Conservation (phyloP, 306 rosid genomes). For the Sicyos edulis region DNA sequence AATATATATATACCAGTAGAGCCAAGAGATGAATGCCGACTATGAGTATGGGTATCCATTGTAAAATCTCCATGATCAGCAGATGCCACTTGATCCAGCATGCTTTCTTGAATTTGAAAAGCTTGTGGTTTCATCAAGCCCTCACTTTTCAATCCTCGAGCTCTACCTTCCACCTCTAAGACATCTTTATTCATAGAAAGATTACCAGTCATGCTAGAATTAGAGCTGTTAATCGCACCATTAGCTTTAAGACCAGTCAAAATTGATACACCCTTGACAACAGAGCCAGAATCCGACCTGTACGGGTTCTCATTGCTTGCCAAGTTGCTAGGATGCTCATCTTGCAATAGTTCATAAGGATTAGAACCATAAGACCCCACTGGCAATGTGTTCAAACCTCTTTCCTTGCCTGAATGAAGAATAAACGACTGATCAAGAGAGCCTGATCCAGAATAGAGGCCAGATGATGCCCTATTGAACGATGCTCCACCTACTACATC, state of each 20-base stretch:
- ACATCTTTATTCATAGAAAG: conserved; percentile 27
- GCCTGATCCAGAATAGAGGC: conserved; percentile 36
- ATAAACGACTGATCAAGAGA: conserved; percentile 33
- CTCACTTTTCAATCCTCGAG: conserved; percentile 28
- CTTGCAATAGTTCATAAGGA: conserved; percentile 26
- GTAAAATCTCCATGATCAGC: conserved; percentile 33
- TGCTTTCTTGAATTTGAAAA: conserved; percentile 36
- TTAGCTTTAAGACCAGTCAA: conserved; percentile 22
- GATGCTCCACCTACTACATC: conserved; percentile 30
- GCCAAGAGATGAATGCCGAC: conserved; percentile 36
- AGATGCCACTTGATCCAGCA: conserved; percentile 34
- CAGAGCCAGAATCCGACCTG: conserved; percentile 30
- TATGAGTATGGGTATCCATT: conserved; percentile 26
- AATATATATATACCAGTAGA: conserved; percentile 30
- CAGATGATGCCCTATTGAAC: conserved; percentile 24
- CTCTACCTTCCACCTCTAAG: conserved; percentile 29
- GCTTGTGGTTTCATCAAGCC: conserved; percentile 27
- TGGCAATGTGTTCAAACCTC: conserved; percentile 31
- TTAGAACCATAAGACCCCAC: conserved; percentile 41
- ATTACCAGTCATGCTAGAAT: background rate
- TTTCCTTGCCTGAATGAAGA: conserved; percentile 34
- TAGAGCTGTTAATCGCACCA: conserved; percentile 26
- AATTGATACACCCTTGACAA: conserved; percentile 28
- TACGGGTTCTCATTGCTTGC: conserved; percentile 33
- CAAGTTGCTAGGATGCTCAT: conserved; percentile 27